phyloP scores from a whole-genome alignment of 2,329 filamentous ascomycete genomes.

The Colletotrichum viniferum region DNA sequence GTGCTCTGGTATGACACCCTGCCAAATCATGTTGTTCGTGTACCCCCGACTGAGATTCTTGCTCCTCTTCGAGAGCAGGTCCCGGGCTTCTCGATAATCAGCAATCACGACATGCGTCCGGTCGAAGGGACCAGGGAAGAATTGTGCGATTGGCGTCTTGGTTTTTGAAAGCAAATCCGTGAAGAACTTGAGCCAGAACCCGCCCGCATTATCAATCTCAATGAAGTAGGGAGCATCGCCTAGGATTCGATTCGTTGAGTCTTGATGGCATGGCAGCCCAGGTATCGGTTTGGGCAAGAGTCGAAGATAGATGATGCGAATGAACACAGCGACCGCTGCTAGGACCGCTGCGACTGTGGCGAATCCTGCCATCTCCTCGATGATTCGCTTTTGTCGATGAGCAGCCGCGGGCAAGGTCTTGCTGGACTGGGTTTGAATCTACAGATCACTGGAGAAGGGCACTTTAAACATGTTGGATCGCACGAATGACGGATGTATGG shows the following conservation, averaged over 20 bases:
- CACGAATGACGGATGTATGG: not conserved
- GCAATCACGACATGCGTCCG: not conserved
- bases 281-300: not conserved
- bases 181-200: not conserved
- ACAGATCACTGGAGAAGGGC: not conserved
- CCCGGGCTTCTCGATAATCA: not conserved
- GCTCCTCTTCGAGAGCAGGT: not conserved
- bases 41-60: not conserved
- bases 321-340: not conserved
- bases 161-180: not conserved
- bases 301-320: not conserved
- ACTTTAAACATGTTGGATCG: not conserved
- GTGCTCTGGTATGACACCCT: not conserved
- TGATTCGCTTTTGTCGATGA: not conserved
- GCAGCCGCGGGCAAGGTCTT: not conserved
- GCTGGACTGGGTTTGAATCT: not conserved
- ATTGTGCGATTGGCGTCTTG: not conserved
- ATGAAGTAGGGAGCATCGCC: not conserved
- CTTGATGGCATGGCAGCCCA: not conserved
- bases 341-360: not conserved
- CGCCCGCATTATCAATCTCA: not conserved
- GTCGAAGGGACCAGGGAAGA: not conserved
- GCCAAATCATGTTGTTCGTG: not conserved
- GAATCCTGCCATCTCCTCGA: not conserved
- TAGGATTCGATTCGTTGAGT: not conserved